Evolutionary conservation across 345 rosid species (phyloP).

Genomic region (Fremontodendron californicum): DNA sequence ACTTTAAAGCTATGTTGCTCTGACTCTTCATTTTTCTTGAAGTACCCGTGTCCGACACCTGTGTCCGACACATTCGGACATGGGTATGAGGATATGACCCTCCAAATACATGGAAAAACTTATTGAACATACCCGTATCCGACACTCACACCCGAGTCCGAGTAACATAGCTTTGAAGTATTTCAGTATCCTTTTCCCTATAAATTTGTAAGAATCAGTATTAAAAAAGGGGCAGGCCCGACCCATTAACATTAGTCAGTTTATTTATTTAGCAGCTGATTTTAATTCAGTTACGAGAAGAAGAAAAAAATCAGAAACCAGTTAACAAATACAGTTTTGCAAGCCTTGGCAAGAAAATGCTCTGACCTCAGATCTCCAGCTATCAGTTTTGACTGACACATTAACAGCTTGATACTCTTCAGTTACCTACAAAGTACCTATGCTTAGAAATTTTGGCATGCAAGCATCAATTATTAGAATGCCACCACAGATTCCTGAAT

Average conservation of each 20-base stretch:
- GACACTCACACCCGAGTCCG: too few species aligned
- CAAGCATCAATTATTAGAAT: conserved; percentile 21
- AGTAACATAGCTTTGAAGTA: too few species aligned
- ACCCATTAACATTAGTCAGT: not conserved
- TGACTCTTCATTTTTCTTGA: too few species aligned
- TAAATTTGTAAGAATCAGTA: not conserved
- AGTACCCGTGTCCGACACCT: too few species aligned
- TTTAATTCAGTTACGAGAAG: not conserved
- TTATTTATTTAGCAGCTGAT: not conserved
- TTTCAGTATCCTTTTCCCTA: not conserved
- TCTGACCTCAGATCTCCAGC: conserved; percentile 75
- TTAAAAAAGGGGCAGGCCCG: not conserved
- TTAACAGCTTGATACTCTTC: conserved; percentile 95
- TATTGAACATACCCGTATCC: too few species aligned
- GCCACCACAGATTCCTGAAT: conserved; percentile 41
- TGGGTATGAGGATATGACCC: too few species aligned
- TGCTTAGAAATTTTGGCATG: conserved; percentile 23
- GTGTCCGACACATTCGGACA: too few species aligned
- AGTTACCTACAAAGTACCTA: conserved; percentile 50
- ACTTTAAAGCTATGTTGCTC: too few species aligned
- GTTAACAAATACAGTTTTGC: not conserved
- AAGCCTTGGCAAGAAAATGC: conserved; percentile 18
- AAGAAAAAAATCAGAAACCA: not conserved
- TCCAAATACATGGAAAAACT: too few species aligned
- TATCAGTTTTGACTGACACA: conserved; percentile 73